These are phyloP conservation scores for Camelina sativa DNA, from an alignment of 345 rosid species.

Conservation along the genomic window DNA sequence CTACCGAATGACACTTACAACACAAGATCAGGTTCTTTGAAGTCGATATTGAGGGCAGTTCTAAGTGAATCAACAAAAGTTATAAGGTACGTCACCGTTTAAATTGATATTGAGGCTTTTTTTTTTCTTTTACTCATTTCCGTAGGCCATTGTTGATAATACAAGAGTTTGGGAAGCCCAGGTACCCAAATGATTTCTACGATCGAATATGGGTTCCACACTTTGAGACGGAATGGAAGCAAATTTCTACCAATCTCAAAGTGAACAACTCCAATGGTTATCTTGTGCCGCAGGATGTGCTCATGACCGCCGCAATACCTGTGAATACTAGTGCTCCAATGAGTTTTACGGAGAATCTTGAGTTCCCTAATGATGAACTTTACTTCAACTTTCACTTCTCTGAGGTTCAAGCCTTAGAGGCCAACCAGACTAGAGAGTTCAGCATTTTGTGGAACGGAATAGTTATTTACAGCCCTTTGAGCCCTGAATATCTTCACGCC, in stretches of 20 bases:
- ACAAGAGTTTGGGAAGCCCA: too few relatives aligned
- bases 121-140: too few relatives aligned
- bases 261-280: too few relatives aligned
- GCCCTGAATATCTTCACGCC: neutral
- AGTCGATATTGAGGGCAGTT: neutral
- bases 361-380: slow-evolving; percentile 6
- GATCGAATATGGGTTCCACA: too few relatives aligned
- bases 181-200: too few relatives aligned
- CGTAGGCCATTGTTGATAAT: too few relatives aligned
- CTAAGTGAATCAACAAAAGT: neutral
- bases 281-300: neutral
- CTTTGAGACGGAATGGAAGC: too few relatives aligned
- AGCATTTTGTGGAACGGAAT: slow-evolving; percentile 7
- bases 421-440: slow-evolving; percentile 33
- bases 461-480: neutral
- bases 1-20: neutral
- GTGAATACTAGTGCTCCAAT: slow-evolving; percentile 35
- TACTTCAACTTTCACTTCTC: slow-evolving; percentile 39
- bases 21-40: slow-evolving; percentile 35
- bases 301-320: slow-evolving; percentile 49
- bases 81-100: neutral
- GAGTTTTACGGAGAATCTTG: neutral
- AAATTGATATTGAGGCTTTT: too few relatives aligned
- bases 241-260: too few relatives aligned
- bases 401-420: slow-evolving; percentile 31